Percentiles rank a stretch among this genome's conserved stretches.
Evolutionary conservation across 768 basidiomycete species (phyloP).

Genomic region (Boletus eberwhitei): DNA sequence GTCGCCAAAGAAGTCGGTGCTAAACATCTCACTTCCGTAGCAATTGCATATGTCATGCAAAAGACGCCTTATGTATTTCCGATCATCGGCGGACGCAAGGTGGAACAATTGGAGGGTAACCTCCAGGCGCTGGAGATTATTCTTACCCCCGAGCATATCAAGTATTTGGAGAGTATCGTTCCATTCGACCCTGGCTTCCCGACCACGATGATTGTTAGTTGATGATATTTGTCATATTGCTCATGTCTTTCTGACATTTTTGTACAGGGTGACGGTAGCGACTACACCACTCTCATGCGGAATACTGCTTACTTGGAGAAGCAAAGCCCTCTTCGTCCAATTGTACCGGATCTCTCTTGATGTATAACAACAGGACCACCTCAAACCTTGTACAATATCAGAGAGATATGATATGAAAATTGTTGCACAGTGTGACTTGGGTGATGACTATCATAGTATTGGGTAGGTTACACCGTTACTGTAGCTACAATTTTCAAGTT

Average conservation of each 20-base stretch:
- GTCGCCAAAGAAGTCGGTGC: constrained; percentile 40
- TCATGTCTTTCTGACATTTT: background rate
- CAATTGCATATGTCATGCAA: constrained; percentile 44
- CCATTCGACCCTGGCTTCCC: constrained; percentile 43
- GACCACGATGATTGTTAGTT: constrained; percentile 30
- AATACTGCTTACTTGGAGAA: constrained; percentile 18
- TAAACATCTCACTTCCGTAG: constrained; percentile 35
- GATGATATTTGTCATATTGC: background rate
- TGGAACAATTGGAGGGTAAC: constrained; percentile 41
- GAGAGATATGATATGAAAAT: no score
- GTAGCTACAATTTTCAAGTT: no score
- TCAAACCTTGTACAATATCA: no score
- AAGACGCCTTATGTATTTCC: constrained; percentile 47
- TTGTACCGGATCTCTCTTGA: constrained; percentile 2
- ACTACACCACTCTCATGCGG: constrained; percentile 5
- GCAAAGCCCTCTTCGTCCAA: constrained; percentile 6
- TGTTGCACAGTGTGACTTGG: no score
- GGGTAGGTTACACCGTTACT: no score
- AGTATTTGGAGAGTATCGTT: constrained; percentile 33
- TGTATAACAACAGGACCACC: no score
- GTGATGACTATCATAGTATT: no score
- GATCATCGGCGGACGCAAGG: constrained; percentile 41
- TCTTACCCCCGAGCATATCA: constrained; percentile 38
- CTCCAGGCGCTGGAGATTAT: constrained; percentile 41
- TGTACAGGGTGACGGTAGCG: constrained; percentile 29